phyloP scores from a whole-genome alignment of 2,329 filamentous ascomycete genomes.

The Pleomassaria siparia region DNA sequence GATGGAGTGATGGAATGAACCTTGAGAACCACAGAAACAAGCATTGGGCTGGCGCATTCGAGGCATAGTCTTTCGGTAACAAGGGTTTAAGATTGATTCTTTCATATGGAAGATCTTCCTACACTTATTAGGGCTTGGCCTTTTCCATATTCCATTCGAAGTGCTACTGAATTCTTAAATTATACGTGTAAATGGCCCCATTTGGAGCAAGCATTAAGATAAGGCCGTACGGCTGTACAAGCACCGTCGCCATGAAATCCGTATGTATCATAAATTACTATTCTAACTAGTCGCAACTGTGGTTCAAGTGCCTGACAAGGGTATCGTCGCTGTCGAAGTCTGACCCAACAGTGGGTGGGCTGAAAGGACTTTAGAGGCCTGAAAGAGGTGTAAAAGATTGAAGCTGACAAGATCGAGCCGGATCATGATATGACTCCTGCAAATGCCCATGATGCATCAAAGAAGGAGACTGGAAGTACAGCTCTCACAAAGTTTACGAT shows the following conservation, averaged over 20 bases:
- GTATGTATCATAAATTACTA: conserved; percentile 8
- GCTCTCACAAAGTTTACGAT: not conserved
- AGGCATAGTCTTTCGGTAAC: not conserved
- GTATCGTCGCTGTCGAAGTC: conserved; percentile 5
- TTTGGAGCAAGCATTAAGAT: not conserved
- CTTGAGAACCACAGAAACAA: not conserved
- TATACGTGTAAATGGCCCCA: not conserved
- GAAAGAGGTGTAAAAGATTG: conserved; percentile 23
- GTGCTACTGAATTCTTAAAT: not conserved
- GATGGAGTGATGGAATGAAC: conserved; percentile 68
- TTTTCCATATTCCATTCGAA: not conserved
- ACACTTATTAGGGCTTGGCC: too few relatives aligned
- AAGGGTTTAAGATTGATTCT: too few relatives aligned
- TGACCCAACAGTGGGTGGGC: conserved; percentile 1
- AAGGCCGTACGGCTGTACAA: not conserved
- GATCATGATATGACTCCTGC: conserved; percentile 35
- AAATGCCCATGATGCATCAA: conserved; percentile 39
- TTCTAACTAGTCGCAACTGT: conserved; percentile 17
- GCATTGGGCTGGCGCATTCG: conserved; percentile 3
- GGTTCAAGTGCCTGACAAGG: conserved; percentile 4
- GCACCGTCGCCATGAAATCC: not conserved
- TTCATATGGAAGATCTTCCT: too few relatives aligned
- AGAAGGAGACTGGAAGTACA: conserved; percentile 26
- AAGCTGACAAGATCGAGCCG: conserved; percentile 28
- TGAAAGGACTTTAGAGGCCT: conserved; percentile 6